These are phyloP conservation scores for Emydomyces testavorans DNA, from an alignment of 2,329 filamentous ascomycete genomes.

Conservation along the genomic window DNA sequence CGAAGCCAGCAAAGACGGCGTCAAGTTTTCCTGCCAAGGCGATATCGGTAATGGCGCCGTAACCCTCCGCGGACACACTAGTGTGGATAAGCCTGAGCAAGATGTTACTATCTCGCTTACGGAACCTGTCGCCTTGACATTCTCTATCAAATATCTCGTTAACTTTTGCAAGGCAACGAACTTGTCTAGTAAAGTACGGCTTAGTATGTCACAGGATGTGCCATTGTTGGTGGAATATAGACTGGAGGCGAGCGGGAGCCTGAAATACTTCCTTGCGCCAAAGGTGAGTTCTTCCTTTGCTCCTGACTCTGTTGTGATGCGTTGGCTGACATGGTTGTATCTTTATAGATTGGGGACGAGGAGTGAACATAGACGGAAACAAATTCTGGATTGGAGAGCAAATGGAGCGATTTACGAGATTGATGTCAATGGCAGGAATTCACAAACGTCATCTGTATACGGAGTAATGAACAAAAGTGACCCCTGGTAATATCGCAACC, in stretches of 20 bases:
- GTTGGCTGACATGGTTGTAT: slow-evolving; percentile 26
- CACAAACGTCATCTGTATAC: no score
- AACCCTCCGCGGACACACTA: slow-evolving; percentile 76
- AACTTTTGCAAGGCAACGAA: slow-evolving; percentile 98
- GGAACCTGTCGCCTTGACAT: slow-evolving; percentile 87
- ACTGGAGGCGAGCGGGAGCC: slow-evolving; percentile 67
- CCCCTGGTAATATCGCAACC: no score
- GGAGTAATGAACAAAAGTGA: no score
- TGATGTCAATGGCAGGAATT: no score
- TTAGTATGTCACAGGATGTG: slow-evolving; percentile 92
- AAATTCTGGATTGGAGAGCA: not conserved
- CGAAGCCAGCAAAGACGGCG: slow-evolving; percentile 90
- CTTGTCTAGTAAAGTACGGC: slow-evolving; percentile 69
- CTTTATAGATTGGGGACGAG: slow-evolving; percentile 50
- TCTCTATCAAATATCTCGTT: slow-evolving; percentile 97
- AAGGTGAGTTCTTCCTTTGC: slow-evolving; percentile 56
- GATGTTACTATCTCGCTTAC: slow-evolving; percentile 82
- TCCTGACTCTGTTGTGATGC: not conserved
- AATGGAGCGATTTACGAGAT: not conserved
- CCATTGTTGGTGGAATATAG: slow-evolving; percentile 90
- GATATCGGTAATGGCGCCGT: slow-evolving; percentile 95
- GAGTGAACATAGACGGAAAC: slow-evolving; percentile 28
- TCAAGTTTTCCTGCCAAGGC: slow-evolving; percentile 86
- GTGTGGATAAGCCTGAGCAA: slow-evolving; percentile 76
- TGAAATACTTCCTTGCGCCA: slow-evolving; percentile 95